These are phyloP conservation scores for Mycena olivaceomarginata DNA, from an alignment of 768 basidiomycete species.

Conservation along the genomic window DNA sequence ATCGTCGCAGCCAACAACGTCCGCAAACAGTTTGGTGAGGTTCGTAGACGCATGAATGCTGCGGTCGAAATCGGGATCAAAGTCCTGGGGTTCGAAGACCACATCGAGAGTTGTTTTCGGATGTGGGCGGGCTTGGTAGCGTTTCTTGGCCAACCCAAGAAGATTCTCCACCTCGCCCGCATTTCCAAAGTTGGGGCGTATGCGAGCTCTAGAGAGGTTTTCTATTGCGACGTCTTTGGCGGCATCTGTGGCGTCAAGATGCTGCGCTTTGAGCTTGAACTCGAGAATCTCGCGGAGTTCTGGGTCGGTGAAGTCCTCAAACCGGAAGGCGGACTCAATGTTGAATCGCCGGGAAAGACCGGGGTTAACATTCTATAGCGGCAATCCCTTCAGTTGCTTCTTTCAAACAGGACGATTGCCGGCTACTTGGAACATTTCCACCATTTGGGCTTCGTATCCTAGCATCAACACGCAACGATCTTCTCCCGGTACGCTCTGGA, in stretches of 20 bases:
- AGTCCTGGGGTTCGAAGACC: conserved; percentile 76
- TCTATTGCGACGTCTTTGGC: conserved; percentile 77
- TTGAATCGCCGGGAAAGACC: conserved; percentile 80
- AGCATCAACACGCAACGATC: conserved; percentile 81
- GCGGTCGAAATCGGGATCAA: conserved; percentile 79
- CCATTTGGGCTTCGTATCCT: conserved; percentile 80
- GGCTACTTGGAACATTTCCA: conserved; percentile 84
- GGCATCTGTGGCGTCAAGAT: conserved; percentile 72
- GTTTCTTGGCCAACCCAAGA: conserved; percentile 68
- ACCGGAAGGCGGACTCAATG: conserved; percentile 82
- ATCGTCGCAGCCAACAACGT: conserved; percentile 77
- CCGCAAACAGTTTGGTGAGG: conserved; percentile 74
- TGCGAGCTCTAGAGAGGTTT: conserved; percentile 61
- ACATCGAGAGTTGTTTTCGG: conserved; percentile 54
- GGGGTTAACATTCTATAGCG: conserved; percentile 78
- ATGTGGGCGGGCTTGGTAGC: conserved; percentile 63
- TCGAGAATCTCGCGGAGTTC: conserved; percentile 74
- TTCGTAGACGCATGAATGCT: conserved; percentile 67
- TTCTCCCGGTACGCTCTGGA: conserved; percentile 81
- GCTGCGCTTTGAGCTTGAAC: conserved; percentile 73
- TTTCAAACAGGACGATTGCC: not conserved
- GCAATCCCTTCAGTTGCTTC: not conserved
- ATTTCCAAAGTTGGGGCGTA: conserved; percentile 80
- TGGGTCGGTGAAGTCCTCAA: conserved; percentile 76
- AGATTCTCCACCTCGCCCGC: conserved; percentile 80